Evolutionary conservation across 257 asterid species (phyloP), one percentile per base, ranked within the genome.

Genomic region (Solanum commersonii): DNA sequence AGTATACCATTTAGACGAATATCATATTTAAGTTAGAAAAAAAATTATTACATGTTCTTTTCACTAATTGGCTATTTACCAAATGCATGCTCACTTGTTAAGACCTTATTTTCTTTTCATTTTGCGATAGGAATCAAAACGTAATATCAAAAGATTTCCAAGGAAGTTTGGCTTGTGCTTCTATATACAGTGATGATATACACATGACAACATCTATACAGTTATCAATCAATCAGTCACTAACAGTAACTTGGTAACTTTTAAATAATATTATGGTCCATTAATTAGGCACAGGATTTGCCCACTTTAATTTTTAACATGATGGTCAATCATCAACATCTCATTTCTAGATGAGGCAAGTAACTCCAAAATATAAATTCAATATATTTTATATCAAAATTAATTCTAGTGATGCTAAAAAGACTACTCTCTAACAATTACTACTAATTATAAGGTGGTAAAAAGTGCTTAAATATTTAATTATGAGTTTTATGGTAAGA

Each of bases 321-420:
- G 87, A 93, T 93, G 90, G 38, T 90, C 90, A 90, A 90, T 91
- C 92, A 93, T 91, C 85, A 81, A 81, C 87, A 88, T 88, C 91
- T 86, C 84, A 88, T 73, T 81, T 81, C 42, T 81, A 46, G 85
- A 90, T 78, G 87, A 85, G 84, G 68, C 74, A 89, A 91, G 40
- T 78, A 85, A 86, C 90, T 85, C 83, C 60, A 49, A 86, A 89
- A 87, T 60, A 81, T 83, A 84, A 88, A 85, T 88, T 89, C 70
- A 87, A 40, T 65, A 81, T 38, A 22, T 23, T 40, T 79, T 44
- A n/a, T 22, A n/a, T 86, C 20, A 12, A 60, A 85, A 44, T 79
- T 87, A 90, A 89, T 87, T 86, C 37, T 63, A 87, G 81, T 90
- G 84, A 87, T 68, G 70, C 27, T 68, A 33, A 68, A 68, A 84